Conservation (phyloP, 176 grass and related monocot genomes). For the Raddia guianensis region DNA sequence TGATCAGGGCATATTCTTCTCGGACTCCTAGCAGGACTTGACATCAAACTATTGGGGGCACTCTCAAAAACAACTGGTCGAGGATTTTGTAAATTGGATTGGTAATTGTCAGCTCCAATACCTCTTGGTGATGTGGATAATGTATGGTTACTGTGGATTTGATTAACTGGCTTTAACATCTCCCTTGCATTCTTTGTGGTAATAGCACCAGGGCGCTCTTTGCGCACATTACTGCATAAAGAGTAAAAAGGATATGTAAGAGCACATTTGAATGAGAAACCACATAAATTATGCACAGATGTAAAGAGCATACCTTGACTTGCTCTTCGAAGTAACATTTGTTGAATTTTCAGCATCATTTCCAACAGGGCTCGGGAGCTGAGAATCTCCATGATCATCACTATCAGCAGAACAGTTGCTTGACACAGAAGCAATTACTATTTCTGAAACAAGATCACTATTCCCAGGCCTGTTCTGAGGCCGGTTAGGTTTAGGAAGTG, state of each 20-base stretch:
- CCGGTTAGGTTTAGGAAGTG: conserved; percentile 73
- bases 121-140: conserved; percentile 63
- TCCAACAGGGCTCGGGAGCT: conserved; percentile 80
- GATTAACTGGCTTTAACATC: conserved; percentile 51
- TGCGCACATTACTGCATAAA: conserved; percentile 65
- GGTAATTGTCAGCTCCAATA: conserved; percentile 54
- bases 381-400: conserved; percentile 78
- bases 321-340: conserved; percentile 52
- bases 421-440: conserved; percentile 71
- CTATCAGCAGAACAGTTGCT: conserved; percentile 91
- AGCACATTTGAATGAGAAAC: conserved; percentile 24
- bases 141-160: conserved; percentile 54
- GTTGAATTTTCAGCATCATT: conserved; percentile 67
- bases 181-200: conserved; percentile 59
- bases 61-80: conserved; percentile 66
- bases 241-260: conserved; percentile 44
- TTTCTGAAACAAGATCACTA: conserved; percentile 62
- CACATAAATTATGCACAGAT: conserved; percentile 20
- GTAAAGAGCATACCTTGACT: conserved; percentile 61
- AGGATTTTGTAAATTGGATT: conserved; percentile 62
- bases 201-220: conserved; percentile 54
- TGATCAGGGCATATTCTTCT: conserved; percentile 81
- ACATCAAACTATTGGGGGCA: conserved; percentile 96
- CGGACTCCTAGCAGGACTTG: conserved; percentile 91
- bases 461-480: conserved; percentile 57